Base-by-base conservation (phyloP, 1,284 basidiomycete genomes). In the Uromyces viciae-fabae region DNA sequence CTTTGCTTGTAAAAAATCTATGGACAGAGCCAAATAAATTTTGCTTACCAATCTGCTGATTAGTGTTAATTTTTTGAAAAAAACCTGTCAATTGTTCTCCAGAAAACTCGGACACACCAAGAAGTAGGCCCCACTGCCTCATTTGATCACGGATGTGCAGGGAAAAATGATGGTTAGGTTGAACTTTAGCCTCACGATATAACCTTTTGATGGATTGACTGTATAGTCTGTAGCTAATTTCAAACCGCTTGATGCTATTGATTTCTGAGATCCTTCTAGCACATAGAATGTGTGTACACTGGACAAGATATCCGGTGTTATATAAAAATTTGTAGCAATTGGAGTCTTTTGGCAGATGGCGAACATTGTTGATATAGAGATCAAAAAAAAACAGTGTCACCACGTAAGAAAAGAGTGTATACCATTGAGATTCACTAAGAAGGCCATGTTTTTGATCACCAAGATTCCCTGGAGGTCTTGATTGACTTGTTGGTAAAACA, bases 211-310 rank as follows among this genome's bases (percentile, higher is more conserved):
- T 36, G 38, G 52, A 19, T 22, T 75, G 25, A 36, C n/a, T 43
- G n/a, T 75, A 62, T 19, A 25, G 33, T 8, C 28, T 38, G 42
- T 60, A 75, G 43, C 7, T 40, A 38, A 25, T 25, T 40, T 75
- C 56, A n/a, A 75, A 62, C 31, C 56, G 1, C 33, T 14, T 56
- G 33, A 58, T 60, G 56, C 19, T 3, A 42, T 60, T 33, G n/a
- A 17, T 33, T 75, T 62, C 38, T 60, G 31, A 22, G n/a, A 75
- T n/a, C 3, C 14, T 31, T 60, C 56, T 75, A n/a, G 73, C 31
- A 56, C 73, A 60, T 8, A 60, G 15, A 38, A 62, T 75, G 22
- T 62, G 33, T 75, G 73, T 75, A 28, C 73, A 75, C 38, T 60
- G 52, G 25, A 56, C 31, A 36, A 75, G 43, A 25, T 40, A 40